A percentile compares a stretch with the other conserved stretches of the same genome.
These are phyloP conservation scores for Fonsecaea erecta DNA, from an alignment of 2,329 filamentous ascomycete genomes.

Conservation along the genomic window DNA sequence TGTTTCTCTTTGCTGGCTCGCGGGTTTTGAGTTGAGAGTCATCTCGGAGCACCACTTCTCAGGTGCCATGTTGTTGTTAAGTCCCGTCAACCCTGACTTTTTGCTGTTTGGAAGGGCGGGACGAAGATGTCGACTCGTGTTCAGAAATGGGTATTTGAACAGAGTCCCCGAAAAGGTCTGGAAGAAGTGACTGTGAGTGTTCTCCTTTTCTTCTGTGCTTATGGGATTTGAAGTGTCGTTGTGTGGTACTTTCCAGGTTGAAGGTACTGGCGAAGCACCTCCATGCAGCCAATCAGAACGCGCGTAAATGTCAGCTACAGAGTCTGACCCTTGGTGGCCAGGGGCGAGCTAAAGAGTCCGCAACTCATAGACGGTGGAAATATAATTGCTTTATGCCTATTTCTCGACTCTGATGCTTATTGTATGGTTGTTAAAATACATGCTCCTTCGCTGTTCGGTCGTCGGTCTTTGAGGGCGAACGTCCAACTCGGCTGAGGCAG, in stretches of 20 bases:
- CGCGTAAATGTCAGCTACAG: constrained; percentile 20
- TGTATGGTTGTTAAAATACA: too few relatives aligned
- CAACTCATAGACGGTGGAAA: background rate
- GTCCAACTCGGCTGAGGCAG: background rate
- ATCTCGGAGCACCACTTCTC: constrained; percentile 5
- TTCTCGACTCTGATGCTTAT: background rate
- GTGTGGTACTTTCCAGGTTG: background rate
- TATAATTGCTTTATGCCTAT: background rate
- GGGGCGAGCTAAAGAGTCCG: background rate
- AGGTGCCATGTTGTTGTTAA: background rate
- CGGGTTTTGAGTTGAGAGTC: background rate
- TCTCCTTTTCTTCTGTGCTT: background rate
- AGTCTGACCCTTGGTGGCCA: background rate
- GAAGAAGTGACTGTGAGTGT: background rate
- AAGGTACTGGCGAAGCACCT: background rate
- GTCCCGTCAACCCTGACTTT: background rate
- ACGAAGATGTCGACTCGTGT: background rate
- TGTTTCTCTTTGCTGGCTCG: constrained; percentile 18
- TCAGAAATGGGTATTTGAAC: background rate
- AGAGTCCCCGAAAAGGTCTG: too few relatives aligned
- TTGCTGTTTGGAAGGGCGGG: background rate
- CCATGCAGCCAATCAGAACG: constrained; percentile 19
- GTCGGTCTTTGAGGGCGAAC: background rate
- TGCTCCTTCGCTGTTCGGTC: background rate
- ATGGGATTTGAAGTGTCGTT: background rate